These are phyloP conservation scores for Mucor lusitanicus DNA, from an alignment of 371 early-diverging fungal species.

Conservation along the genomic window DNA sequence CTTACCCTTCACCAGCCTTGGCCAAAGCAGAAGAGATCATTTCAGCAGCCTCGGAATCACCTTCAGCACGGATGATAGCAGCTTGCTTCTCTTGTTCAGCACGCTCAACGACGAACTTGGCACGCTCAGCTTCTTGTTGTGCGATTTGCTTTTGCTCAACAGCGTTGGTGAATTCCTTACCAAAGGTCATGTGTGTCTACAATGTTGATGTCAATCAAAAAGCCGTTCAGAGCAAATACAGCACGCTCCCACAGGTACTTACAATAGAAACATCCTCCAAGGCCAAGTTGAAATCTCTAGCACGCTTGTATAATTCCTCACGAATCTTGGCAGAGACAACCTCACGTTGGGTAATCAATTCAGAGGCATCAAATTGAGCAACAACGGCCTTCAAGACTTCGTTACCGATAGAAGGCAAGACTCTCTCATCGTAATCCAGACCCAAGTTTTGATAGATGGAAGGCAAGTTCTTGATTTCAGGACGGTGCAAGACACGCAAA, in stretches of 20 bases:
- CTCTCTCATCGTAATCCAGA: constrained; percentile 96
- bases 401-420: constrained; percentile 97
- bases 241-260: constrained; percentile 21
- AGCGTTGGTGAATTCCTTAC: constrained; percentile 94
- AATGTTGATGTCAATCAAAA: background rate
- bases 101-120: constrained; percentile 89
- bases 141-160: constrained; percentile 94
- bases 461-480: constrained; percentile 79
- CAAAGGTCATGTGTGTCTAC: constrained; percentile 96
- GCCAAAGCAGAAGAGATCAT: constrained; percentile 84
- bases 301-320: constrained; percentile 92
- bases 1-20: constrained; percentile 78
- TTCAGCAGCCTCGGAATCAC: constrained; percentile 93
- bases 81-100: constrained; percentile 98
- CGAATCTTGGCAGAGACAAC: constrained; percentile 93
- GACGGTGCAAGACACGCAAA: constrained; percentile 93
- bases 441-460: constrained; percentile 91
- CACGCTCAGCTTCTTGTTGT: constrained; percentile 97
- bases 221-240: background rate
- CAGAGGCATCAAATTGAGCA: constrained; percentile 97
- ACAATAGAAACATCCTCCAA: constrained; percentile 98
- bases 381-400: constrained; percentile 98
- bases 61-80: constrained; percentile 96
- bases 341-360: constrained; percentile 98
- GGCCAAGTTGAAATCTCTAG: constrained; percentile 91